Base-by-base conservation (phyloP, 768 basidiomycete species). In the Kwoniella newhampshirensis region DNA sequence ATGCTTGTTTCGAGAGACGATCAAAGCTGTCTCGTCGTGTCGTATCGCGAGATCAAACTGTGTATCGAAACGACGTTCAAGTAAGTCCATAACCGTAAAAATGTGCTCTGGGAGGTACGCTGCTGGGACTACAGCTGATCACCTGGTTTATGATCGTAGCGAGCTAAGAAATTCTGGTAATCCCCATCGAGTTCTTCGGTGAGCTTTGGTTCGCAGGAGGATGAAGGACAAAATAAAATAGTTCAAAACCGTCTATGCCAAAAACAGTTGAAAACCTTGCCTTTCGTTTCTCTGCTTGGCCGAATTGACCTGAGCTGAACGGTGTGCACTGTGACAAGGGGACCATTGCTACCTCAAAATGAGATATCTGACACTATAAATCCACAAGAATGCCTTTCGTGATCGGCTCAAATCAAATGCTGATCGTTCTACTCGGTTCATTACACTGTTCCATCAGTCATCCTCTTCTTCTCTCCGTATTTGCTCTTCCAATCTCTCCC, bases 1-100 rank as follows among this genome's bases (percentile, higher is more conserved):
- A 94, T 97, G 92, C 82, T 99, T 23, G 85, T 96, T 25, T 86
- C 91, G 5, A 81, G 94, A 43, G 94, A 99, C 73, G 96, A 98
- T 73, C 93, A 94, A 79, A 92, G 87, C 68, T 96, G 92, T 74
- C 81, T 97, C 15, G 89, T 94, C 8, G 91, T 96, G 37, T 89
- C 85, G 72, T 96, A 92, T 78, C 88, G 87, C 74, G 92, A 96
- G 51, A 82, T 97, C 78, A 93, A 89, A 78, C 73, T 82, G 2
- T 93, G 89, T 73, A 81, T 94, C 36, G 86, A 91, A 48, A 82
- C 84, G 3, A 87, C 91, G 8, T 94, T 92, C 73, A 81, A 81
- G 91, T 92, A 60, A 48, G 87, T 81, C 4, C 15, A n/a, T n/a
- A n/a, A n/a, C n/a, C n/a, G n/a, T n/a, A n/a, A n/a, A n/a, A n/a